These are phyloP conservation scores for Metschnikowia kofuensis DNA, from an alignment of 805 yeast genomes.

Conservation along the genomic window DNA sequence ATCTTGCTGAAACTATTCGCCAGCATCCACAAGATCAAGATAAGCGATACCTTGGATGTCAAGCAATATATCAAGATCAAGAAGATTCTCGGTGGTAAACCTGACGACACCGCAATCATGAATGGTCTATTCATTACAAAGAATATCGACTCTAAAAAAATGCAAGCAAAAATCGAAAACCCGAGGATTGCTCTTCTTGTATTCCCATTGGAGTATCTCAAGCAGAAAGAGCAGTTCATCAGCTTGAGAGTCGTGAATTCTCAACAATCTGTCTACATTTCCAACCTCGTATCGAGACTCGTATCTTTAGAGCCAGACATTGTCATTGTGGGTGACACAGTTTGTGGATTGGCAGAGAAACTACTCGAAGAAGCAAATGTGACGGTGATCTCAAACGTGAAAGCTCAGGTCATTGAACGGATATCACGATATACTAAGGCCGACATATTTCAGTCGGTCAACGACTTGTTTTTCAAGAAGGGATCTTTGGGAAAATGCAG, in stretches of 20 bases:
- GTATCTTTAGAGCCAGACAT: conserved; percentile 74
- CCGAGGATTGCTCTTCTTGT: conserved; percentile 82
- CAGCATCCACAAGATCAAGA: conserved; percentile 29
- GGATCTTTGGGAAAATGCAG: conserved; percentile 69
- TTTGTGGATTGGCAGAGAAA: conserved; percentile 78
- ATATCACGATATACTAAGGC: conserved; percentile 77
- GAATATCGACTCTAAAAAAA: conserved; percentile 70
- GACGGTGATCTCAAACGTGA: conserved; percentile 76
- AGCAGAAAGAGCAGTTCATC: conserved; percentile 73
- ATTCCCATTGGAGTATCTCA: conserved; percentile 85
- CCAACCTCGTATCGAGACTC: conserved; percentile 76
- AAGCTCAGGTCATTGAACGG: conserved; percentile 77
- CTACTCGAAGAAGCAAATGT: conserved; percentile 71
- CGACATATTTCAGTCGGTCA: conserved; percentile 82
- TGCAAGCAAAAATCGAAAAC: conserved; percentile 60
- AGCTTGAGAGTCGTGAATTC: conserved; percentile 80
- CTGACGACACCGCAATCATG: conserved; percentile 56
- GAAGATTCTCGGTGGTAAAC: conserved; percentile 71
- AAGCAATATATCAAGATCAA: conserved; percentile 88
- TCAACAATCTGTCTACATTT: conserved; percentile 82
- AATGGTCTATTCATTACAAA: conserved; percentile 87
- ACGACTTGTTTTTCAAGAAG: conserved; percentile 67
- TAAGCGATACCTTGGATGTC: conserved; percentile 77
- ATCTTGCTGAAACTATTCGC: conserved; percentile 29
- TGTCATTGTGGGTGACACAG: conserved; percentile 71